Evolutionary conservation across 2,329 filamentous ascomycete genomes (phyloP).

Genomic region (Parafenestella ontariensis): DNA sequence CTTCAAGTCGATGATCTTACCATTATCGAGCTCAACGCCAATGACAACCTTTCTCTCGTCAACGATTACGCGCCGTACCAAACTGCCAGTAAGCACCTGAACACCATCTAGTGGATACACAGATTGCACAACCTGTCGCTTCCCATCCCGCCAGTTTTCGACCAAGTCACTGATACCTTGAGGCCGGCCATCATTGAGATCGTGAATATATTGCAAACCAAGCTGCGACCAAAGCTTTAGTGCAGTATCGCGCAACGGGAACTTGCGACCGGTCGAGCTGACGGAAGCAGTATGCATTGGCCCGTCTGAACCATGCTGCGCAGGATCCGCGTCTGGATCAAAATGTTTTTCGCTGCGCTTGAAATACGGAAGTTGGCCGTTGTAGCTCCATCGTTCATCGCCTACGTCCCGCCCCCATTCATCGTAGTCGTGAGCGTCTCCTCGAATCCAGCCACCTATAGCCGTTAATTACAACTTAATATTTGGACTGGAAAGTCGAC

Average conservation of each 20-base stretch:
- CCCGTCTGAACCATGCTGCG: slow-evolving; percentile 35
- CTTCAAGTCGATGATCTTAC: background rate
- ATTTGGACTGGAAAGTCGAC: background rate
- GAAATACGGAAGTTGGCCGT: slow-evolving; percentile 38
- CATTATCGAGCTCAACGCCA: slow-evolving; percentile 23
- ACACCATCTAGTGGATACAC: slow-evolving; percentile 20
- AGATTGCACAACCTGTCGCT: slow-evolving; percentile 26
- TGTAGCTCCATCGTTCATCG: slow-evolving; percentile 37
- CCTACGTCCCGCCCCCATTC: slow-evolving; percentile 31
- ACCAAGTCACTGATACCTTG: slow-evolving; percentile 31
- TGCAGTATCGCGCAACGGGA: slow-evolving; percentile 22
- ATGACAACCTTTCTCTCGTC: slow-evolving; percentile 16
- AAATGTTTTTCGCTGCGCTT: slow-evolving; percentile 32
- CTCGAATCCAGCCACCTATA: slow-evolving; percentile 29
- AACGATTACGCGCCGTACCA: slow-evolving; percentile 18
- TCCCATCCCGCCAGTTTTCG: slow-evolving; percentile 32
- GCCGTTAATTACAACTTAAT: background rate
- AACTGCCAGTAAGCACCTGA: slow-evolving; percentile 17
- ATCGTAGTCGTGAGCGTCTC: slow-evolving; percentile 38
- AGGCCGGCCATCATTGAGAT: slow-evolving; percentile 28
- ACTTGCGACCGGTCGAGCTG: slow-evolving; percentile 16
- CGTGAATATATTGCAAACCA: slow-evolving; percentile 16
- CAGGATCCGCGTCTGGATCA: slow-evolving; percentile 21
- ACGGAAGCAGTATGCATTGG: slow-evolving; percentile 28
- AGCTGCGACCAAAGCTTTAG: slow-evolving; percentile 21